Evolutionary conservation across 1,284 basidiomycete genomes (phyloP).

Genomic region (Pseudozyma hubeiensis): DNA sequence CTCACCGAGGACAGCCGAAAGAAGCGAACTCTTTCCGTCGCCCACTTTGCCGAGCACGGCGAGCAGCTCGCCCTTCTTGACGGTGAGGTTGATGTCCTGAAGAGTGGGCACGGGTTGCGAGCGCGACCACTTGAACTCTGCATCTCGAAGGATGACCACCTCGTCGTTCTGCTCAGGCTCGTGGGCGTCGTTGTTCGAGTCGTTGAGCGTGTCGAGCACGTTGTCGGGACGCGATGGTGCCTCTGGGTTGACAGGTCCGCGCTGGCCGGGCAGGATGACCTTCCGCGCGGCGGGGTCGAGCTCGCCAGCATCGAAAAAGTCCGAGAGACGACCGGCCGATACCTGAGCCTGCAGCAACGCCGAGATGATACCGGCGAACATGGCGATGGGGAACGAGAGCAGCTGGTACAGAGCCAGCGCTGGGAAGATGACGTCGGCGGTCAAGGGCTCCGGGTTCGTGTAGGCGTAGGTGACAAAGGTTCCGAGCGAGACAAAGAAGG

Average conservation of each 20-base stretch:
- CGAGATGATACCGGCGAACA: conserved; percentile 69
- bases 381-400: conserved; percentile 79
- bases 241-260: conserved; percentile 19
- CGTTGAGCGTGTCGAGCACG: conserved; percentile 27
- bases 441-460: conserved; percentile 75
- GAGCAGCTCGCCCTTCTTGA: conserved; percentile 55
- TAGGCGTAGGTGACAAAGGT: conserved; percentile 85
- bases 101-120: conserved; percentile 62
- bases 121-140: conserved; percentile 76
- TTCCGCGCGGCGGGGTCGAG: conserved; percentile 71
- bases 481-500: conserved; percentile 83
- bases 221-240: conserved; percentile 34
- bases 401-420: conserved; percentile 70
- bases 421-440: conserved; percentile 72
- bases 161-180: conserved; percentile 29
- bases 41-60: conserved; percentile 67
- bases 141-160: conserved; percentile 55
- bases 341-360: conserved; percentile 65
- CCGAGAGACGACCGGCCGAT: conserved; percentile 58
- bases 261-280: conserved; percentile 39
- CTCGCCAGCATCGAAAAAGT: conserved; percentile 76
- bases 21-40: conserved; percentile 63
- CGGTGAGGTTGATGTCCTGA: conserved; percentile 52
- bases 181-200: conserved; percentile 15
- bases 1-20: conserved; percentile 64